Conservation (phyloP, 306 rosid species). For the Prinsepia uniflora region DNA sequence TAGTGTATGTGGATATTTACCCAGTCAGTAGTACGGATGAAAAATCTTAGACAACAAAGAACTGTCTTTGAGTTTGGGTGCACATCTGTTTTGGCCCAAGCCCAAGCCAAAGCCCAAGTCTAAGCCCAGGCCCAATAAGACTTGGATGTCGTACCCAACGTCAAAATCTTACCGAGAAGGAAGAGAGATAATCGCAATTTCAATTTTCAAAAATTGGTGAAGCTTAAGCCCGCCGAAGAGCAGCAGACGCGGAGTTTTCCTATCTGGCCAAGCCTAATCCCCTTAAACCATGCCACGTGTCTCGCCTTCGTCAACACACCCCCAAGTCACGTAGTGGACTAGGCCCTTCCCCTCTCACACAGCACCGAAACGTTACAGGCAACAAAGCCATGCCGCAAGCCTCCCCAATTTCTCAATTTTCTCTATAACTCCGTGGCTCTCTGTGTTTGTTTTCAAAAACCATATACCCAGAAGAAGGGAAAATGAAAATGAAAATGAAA, state of each 20-base stretch:
- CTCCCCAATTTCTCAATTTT: not conserved
- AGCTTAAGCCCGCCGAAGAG: slow-evolving; percentile 10
- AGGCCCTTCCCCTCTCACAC: too few species aligned
- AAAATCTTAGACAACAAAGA: too few species aligned
- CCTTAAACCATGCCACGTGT: slow-evolving; percentile 16
- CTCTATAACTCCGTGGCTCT: not conserved
- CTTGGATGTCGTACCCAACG: too few species aligned
- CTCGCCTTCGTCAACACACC: not conserved
- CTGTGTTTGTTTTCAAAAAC: not conserved
- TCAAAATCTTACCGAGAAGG: not conserved
- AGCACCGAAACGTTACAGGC: not conserved
- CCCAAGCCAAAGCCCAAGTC: too few species aligned
- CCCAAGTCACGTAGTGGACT: not conserved
- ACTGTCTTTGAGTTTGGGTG: too few species aligned
- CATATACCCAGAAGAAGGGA: not conserved
- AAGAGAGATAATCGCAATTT: not conserved
- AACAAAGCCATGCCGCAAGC: not conserved
- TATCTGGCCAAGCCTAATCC: not conserved
- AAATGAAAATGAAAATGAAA: not conserved
- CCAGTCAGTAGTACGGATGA: too few species aligned
- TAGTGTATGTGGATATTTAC: too few species aligned
- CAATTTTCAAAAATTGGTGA: not conserved
- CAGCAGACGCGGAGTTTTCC: not conserved
- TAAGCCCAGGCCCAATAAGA: too few species aligned
- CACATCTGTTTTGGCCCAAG: too few species aligned